Base-by-base conservation (phyloP, 768 basidiomycete genomes). In the Nidularia pulvinata region DNA sequence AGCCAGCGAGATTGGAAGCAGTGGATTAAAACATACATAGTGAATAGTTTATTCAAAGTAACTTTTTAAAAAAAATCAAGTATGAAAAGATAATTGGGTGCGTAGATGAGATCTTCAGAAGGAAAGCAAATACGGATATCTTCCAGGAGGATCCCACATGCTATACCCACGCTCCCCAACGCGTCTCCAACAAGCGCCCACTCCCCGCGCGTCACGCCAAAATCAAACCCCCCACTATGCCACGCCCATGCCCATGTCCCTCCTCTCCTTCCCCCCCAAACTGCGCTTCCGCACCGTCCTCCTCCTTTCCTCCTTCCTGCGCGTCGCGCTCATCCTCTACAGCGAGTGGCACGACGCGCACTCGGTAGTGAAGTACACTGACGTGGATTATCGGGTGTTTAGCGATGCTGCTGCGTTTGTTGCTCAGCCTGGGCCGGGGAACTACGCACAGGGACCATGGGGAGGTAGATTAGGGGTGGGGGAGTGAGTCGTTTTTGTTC, bases 341-440 rank as follows among this genome's bases (percentile, higher is more conserved):
- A 93, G 92, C 64, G 90, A 91, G 72, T 93, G 91, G 84, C 93
- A 95, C 55, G 94, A 97, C 61, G 82, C 82, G 13, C 85, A 74
- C 59, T 91, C 90, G 1, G 68, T 84, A 33, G 86, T 98, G 22
- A 95, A 95, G 69, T 99, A 98, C 66, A 98, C 97, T n/a, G 97
- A 99, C 69, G 80, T 98, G 59, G 97, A 99, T 71, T 98, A 98
- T 69, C 82, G 85, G 36, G 96, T 99, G 60, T 97, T 98, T 75
- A 90, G 83, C 46, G 96, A 98, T 67, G 97, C 97, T 4, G 86
- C 94, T 1, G 74, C 71, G 42, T 93, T 91, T 64, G 63, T 92
- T 33, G 66, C 83, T 30, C 62, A 76, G 46, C 81, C 86, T 39
- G 66, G 56, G 7, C 56, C 65, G 33, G 68, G 57, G 30, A 88